These are phyloP conservation scores for Penicillium decumbens DNA, from an alignment of 2,329 filamentous ascomycete species.

Conservation along the genomic window DNA sequence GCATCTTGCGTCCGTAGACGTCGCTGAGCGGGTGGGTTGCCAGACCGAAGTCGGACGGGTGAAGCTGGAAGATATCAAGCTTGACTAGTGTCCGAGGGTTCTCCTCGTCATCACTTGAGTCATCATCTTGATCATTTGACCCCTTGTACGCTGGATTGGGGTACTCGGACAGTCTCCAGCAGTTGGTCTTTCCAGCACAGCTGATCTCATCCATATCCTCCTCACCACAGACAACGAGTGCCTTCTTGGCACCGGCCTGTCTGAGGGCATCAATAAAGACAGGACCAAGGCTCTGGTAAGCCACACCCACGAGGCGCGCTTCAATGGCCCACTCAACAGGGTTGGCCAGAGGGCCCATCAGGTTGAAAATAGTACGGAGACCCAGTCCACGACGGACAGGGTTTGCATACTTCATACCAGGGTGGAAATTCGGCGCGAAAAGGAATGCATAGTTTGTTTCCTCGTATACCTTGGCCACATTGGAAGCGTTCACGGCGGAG, in stretches of 20 bases:
- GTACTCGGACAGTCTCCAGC: slow-evolving; percentile 69
- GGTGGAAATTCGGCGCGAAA: slow-evolving; percentile 93
- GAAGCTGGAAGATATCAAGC: slow-evolving; percentile 71
- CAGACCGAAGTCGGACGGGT: slow-evolving; percentile 84
- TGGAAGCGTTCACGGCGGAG: slow-evolving; percentile 65
- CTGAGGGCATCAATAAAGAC: slow-evolving; percentile 82
- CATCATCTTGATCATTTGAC: slow-evolving; percentile 42
- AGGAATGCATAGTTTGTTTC: slow-evolving; percentile 89
- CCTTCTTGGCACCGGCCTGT: slow-evolving; percentile 72
- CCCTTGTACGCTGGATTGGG: slow-evolving; percentile 43
- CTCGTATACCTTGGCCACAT: slow-evolving; percentile 68
- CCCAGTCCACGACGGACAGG: slow-evolving; percentile 81
- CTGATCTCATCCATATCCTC: slow-evolving; percentile 95
- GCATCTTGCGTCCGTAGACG: slow-evolving; percentile 80
- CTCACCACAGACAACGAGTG: slow-evolving; percentile 83
- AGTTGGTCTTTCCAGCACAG: slow-evolving; percentile 80
- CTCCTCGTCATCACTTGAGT: slow-evolving; percentile 39
- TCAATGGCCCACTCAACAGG: slow-evolving; percentile 81
- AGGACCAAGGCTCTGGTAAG: slow-evolving; percentile 76
- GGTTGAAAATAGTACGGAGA: slow-evolving; percentile 95
- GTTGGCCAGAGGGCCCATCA: slow-evolving; percentile 87
- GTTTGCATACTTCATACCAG: slow-evolving; percentile 85
- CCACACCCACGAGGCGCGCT: slow-evolving; percentile 88
- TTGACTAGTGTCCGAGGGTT: slow-evolving; percentile 46
- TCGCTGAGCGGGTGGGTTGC: slow-evolving; percentile 65